phyloP scores from a whole-genome alignment of 2,329 filamentous ascomycete genomes.

The Lachnellula hyalina region DNA sequence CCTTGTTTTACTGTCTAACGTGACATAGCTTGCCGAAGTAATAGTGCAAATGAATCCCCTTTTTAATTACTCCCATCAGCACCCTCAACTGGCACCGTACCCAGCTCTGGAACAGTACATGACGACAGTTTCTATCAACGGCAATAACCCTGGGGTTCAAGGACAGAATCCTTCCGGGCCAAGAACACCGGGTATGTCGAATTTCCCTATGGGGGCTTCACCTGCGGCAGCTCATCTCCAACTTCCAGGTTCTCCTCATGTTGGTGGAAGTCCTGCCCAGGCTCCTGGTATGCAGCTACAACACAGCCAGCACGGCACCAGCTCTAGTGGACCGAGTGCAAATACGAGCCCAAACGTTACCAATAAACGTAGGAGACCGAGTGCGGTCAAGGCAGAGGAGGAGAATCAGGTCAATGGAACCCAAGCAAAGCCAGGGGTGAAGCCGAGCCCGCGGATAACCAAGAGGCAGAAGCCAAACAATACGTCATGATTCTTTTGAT shows the following conservation, averaged over 20 bases:
- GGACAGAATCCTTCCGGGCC: conserved; percentile 22
- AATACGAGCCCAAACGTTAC: conserved; percentile 47
- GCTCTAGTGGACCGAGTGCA: conserved; percentile 59
- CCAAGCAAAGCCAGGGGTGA: conserved; percentile 31
- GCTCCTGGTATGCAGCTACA: conserved; percentile 62
- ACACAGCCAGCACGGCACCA: conserved; percentile 63
- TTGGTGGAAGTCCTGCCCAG: conserved; percentile 53
- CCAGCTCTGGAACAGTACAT: conserved; percentile 58
- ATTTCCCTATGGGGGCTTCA: conserved; percentile 53
- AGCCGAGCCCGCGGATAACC: conserved; percentile 36
- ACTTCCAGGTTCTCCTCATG: conserved; percentile 55
- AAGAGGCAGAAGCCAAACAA: conserved; percentile 33
- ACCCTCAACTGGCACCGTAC: conserved; percentile 52
- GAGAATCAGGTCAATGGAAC: conserved; percentile 29
- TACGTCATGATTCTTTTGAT: neutral
- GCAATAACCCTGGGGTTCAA: conserved; percentile 13
- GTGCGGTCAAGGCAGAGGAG: conserved; percentile 34
- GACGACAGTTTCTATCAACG: conserved; percentile 35
- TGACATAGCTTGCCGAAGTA: conserved; percentile 54
- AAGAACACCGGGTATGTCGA: conserved; percentile 28
- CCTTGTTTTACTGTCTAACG: conserved; percentile 23
- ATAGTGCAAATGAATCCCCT: conserved; percentile 63
- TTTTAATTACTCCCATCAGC: conserved; percentile 51
- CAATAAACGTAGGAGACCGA: conserved; percentile 36
- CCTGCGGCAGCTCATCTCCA: conserved; percentile 55